These are phyloP conservation scores for Vigna reflexopilosa DNA, from an alignment of 306 rosid genomes.

Conservation along the genomic window DNA sequence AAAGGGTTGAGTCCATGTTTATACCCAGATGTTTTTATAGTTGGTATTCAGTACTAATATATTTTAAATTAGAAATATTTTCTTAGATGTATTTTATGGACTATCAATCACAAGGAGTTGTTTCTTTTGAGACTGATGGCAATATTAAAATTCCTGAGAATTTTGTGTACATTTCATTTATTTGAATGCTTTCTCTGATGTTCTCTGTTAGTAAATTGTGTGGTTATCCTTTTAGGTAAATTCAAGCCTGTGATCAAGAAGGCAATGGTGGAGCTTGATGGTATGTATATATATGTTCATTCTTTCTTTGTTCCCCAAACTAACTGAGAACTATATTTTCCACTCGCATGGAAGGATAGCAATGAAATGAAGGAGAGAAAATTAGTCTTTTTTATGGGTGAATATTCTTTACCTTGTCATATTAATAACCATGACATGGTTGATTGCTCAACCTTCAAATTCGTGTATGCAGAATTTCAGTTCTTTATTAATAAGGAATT, in stretches of 20 bases:
- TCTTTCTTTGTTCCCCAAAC: slow-evolving; percentile 9
- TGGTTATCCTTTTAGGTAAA: slow-evolving; percentile 70
- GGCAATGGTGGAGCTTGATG: slow-evolving; percentile 99
- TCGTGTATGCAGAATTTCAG: slow-evolving; percentile 25
- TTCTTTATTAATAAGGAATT: slow-evolving; percentile 30
- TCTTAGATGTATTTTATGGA: slow-evolving; percentile 11
- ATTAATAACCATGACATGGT: slow-evolving; percentile 13
- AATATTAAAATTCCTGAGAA: not conserved
- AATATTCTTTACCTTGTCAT: not conserved
- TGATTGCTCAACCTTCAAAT: slow-evolving; percentile 12
- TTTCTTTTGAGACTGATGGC: not conserved
- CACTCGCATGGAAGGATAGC: slow-evolving; percentile 24
- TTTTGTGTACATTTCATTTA: slow-evolving; percentile 29
- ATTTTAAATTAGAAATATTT: slow-evolving; percentile 10
- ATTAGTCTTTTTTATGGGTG: not conserved
- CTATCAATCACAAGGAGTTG: slow-evolving; percentile 6
- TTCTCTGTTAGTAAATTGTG: slow-evolving; percentile 28
- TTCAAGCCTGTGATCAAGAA: slow-evolving; percentile 99
- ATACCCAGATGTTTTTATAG: slow-evolving; percentile 12
- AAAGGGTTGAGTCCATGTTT: not conserved
- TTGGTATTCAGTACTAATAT: slow-evolving; percentile 23
- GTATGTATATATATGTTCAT: slow-evolving; percentile 53
- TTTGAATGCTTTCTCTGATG: slow-evolving; percentile 39
- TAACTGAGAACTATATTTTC: slow-evolving; percentile 26
- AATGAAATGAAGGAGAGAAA: slow-evolving; percentile 13